These are phyloP conservation scores for Sutorius australiensis DNA, from an alignment of 768 basidiomycete species.

Conservation along the genomic window DNA sequence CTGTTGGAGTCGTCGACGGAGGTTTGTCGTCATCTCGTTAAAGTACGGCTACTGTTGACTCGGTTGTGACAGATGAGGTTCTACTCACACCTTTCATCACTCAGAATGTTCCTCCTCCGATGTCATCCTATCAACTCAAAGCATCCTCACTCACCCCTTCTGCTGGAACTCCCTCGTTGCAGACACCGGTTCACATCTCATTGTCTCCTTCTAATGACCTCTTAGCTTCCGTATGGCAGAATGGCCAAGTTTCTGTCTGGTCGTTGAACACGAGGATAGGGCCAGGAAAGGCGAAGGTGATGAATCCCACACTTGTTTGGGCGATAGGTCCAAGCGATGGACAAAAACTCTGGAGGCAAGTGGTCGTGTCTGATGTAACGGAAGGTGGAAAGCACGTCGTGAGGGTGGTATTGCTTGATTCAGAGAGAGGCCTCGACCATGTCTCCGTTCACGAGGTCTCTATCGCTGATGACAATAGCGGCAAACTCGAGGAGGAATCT, in stretches of 20 bases:
- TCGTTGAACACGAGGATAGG: conserved; percentile 59
- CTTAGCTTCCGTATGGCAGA: conserved; percentile 66
- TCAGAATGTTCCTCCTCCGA: conserved; percentile 98
- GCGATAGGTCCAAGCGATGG: conserved; percentile 21
- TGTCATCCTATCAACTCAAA: conserved; percentile 64
- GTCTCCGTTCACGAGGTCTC: conserved; percentile 27
- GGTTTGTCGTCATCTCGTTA: conserved; percentile 44
- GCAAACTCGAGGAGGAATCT: conserved; percentile 1
- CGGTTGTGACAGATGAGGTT: conserved; percentile 49
- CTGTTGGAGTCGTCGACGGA: conserved; percentile 88
- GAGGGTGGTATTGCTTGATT: conserved; percentile 40
- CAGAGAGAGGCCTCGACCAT: conserved; percentile 32
- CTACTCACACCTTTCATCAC: conserved; percentile 90
- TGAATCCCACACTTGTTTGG: conserved; percentile 49
- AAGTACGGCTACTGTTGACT: background rate
- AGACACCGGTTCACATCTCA: conserved; percentile 60
- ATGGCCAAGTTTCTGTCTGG: conserved; percentile 69
- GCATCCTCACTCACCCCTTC: conserved; percentile 12
- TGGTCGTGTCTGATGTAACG: conserved; percentile 17
- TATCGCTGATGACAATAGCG: background rate
- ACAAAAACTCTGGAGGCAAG: conserved; percentile 28
- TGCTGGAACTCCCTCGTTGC: background rate
- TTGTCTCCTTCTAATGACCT: conserved; percentile 57
- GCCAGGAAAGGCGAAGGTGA: conserved; percentile 53
- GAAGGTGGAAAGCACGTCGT: conserved; percentile 1